A percentile compares a stretch with the other conserved stretches of the same genome.
Conservation (phyloP, 306 rosid species). For the Begonia peltatifolia region DNA sequence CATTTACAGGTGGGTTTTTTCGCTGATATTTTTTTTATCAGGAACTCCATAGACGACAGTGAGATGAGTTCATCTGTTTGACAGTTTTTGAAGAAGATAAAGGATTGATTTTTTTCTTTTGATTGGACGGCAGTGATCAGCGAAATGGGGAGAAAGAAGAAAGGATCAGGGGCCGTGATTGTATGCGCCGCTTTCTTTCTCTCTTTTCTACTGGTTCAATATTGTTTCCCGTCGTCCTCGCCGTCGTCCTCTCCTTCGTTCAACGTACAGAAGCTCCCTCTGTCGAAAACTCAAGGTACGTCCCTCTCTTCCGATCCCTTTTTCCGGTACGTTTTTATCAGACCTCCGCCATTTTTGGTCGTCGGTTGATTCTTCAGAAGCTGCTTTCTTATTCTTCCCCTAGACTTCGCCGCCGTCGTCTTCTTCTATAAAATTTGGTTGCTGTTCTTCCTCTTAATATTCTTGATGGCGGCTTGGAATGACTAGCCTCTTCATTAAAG, state of each 20-base stretch:
- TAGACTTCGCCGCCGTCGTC: too few relatives aligned
- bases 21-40: too few relatives aligned
- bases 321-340: not conserved
- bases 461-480: not conserved
- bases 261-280: not conserved
- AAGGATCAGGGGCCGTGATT: conserved; percentile 4
- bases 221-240: not conserved
- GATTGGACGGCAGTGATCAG: not conserved
- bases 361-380: too few relatives aligned
- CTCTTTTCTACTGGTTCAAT: conserved; percentile 4
- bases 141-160: conserved; percentile 6
- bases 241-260: not conserved
- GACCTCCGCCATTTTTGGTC: too few relatives aligned
- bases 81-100: too few relatives aligned
- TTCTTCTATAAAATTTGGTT: too few relatives aligned
- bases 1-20: too few relatives aligned
- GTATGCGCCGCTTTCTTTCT: conserved; percentile 3
- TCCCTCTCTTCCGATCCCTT: not conserved
- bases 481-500: not conserved
- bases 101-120: too few relatives aligned
- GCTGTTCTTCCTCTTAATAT: too few relatives aligned
- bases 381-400: too few relatives aligned
- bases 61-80: too few relatives aligned
- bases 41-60: too few relatives aligned
- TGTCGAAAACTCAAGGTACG: conserved; percentile 6